Percentiles rank a stretch among this genome's conserved stretches.
These are phyloP conservation scores for Darksidea phi DNA, from an alignment of 495 filamentous ascomycete genomes.

Conservation along the genomic window DNA sequence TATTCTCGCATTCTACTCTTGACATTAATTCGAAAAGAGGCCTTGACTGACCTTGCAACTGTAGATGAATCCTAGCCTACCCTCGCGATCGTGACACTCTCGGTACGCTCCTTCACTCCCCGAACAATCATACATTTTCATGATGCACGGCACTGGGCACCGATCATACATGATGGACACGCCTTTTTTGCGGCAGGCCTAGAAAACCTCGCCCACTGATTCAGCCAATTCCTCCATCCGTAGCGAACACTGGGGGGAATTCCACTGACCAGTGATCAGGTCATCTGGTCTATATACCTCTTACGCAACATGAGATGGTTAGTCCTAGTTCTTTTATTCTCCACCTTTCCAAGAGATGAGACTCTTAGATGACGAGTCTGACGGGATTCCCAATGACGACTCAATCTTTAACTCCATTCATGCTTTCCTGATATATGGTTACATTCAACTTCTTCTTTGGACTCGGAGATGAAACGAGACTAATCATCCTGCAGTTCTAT, in stretches of 20 bases:
- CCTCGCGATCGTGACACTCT: neutral
- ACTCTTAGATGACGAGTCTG: conserved; percentile 83
- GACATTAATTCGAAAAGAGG: neutral
- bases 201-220: conserved; percentile 99
- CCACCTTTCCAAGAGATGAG: conserved; percentile 57
- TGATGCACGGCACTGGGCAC: conserved; percentile 99
- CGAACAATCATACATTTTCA: conserved; percentile 38
- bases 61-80: neutral
- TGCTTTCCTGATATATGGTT: conserved; percentile 46
- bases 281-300: neutral
- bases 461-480: conserved; percentile 53
- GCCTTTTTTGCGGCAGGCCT: conserved; percentile 97
- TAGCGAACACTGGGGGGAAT: neutral
- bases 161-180: conserved; percentile 83
- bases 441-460: no score
- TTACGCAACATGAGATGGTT: neutral
- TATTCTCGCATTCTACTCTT: conserved; percentile 15
- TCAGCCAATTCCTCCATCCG: conserved; percentile 7
- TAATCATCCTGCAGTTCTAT: conserved; percentile 71
- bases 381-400: conserved; percentile 78
- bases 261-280: neutral
- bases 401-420: conserved; percentile 74
- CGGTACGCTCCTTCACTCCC: conserved; percentile 15
- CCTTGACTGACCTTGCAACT: neutral
- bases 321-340: neutral